These are phyloP conservation scores for Edaphochlamys debaryana DNA, from an alignment of 139 green algal species.

Conservation along the genomic window DNA sequence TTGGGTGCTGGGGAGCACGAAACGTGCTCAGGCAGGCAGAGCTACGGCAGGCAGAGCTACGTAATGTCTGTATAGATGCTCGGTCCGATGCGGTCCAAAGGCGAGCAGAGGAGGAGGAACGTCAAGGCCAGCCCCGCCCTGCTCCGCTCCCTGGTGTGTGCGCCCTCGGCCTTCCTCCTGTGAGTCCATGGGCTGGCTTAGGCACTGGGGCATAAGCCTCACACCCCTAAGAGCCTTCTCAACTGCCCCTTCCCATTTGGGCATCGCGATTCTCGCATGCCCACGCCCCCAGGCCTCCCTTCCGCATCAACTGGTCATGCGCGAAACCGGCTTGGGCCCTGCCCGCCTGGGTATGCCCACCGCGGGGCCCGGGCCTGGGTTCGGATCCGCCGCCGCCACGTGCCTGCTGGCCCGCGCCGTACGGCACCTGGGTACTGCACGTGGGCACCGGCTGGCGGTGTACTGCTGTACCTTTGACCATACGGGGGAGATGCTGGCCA, in stretches of 20 bases:
- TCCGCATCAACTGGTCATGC: constrained; percentile 53
- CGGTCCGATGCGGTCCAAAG: too few species aligned
- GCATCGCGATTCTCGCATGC: too few species aligned
- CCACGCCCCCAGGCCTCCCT: constrained; percentile 11
- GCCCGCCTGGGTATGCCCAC: not conserved
- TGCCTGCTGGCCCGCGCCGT: constrained; percentile 24
- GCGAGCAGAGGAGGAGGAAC: too few species aligned
- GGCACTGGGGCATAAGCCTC: too few species aligned
- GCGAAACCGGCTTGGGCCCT: constrained; percentile 11
- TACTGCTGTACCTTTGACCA: constrained; percentile 81
- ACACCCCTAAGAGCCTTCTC: not conserved
- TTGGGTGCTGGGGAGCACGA: too few species aligned
- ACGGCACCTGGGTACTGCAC: constrained; percentile 67
- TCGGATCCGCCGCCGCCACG: not conserved
- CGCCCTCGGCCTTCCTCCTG: too few species aligned
- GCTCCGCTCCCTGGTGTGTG: too few species aligned
- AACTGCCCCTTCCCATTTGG: not conserved
- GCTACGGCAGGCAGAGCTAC: too few species aligned
- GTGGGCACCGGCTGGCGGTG: constrained; percentile 77
- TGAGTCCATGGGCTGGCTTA: too few species aligned
- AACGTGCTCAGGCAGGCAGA: too few species aligned
- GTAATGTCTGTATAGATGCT: too few species aligned
- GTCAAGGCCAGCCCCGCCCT: too few species aligned
- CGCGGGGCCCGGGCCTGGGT: not conserved
- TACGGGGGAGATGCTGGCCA: constrained; percentile 66